Percentiles rank a stretch among this genome's conserved stretches.
Conservation (phyloP, 371 early-diverging fungal genomes). For the Circinella minor region DNA sequence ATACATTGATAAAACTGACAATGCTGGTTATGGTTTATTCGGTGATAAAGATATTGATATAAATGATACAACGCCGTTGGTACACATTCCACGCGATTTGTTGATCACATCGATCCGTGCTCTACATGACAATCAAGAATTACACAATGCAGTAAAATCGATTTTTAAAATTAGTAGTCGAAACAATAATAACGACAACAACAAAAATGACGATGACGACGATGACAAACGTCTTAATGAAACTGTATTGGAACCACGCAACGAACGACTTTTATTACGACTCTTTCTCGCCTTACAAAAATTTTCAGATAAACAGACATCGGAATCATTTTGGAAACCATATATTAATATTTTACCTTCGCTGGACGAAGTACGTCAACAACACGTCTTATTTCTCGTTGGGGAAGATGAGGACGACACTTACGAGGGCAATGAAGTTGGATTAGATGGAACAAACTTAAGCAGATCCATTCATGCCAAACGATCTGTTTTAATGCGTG, state of each 20-base stretch:
- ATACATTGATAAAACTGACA: constrained; percentile 25
- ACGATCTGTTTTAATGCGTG: constrained; percentile 29
- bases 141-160: neutral
- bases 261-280: constrained; percentile 33
- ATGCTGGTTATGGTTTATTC: constrained; percentile 30
- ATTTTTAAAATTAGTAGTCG: neutral
- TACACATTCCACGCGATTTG: constrained; percentile 40
- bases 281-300: constrained; percentile 50
- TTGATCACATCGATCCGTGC: constrained; percentile 30
- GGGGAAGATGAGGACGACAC: too few relatives aligned
- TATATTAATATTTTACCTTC: constrained; percentile 52
- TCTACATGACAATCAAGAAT: neutral
- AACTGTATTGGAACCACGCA: neutral
- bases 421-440: neutral
- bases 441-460: constrained; percentile 46
- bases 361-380: constrained; percentile 18
- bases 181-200: neutral
- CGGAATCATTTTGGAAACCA: constrained; percentile 40
- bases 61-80: constrained; percentile 16
- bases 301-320: constrained; percentile 7
- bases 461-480: constrained; percentile 44
- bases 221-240: neutral
- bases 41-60: neutral
- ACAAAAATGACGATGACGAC: neutral
- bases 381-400: constrained; percentile 26